phyloP scores from a whole-genome alignment of 768 basidiomycete genomes.

The Rhizopogon roseolus region DNA sequence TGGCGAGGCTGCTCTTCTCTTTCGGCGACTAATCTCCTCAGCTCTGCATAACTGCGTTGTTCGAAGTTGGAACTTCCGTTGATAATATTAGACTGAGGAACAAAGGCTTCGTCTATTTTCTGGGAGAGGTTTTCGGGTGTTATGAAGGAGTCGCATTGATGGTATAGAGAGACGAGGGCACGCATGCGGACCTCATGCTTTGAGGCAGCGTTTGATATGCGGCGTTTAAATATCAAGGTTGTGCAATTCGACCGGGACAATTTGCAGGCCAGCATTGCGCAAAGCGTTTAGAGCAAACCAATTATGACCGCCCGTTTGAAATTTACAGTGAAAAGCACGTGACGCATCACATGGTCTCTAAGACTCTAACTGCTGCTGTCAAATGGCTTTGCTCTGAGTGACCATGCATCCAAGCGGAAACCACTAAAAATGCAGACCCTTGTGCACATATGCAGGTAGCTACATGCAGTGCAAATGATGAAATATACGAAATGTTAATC shows the following conservation, averaged over 20 bases:
- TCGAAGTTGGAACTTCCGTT: neutral
- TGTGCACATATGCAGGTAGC: too few relatives aligned
- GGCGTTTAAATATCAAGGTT: neutral
- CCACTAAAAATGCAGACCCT: too few relatives aligned
- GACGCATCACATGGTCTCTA: too few relatives aligned
- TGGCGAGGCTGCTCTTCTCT: slow-evolving; percentile 7
- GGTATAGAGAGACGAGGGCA: slow-evolving; percentile 73
- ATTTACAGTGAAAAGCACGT: neutral
- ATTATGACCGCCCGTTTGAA: neutral
- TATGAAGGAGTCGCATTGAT: slow-evolving; percentile 67
- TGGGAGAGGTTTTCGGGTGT: slow-evolving; percentile 63
- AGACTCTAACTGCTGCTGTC: too few relatives aligned
- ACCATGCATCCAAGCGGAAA: too few relatives aligned
- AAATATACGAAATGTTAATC: too few relatives aligned
- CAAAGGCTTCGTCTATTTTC: slow-evolving; percentile 63
- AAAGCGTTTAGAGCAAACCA: neutral
- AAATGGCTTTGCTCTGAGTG: too few relatives aligned
- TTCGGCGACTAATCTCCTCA: neutral
- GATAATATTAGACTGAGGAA: neutral
- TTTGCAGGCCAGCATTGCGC: neutral
- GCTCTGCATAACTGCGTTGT: slow-evolving; percentile 8
- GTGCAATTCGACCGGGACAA: neutral
- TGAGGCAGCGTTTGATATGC: neutral
- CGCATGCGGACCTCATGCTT: slow-evolving; percentile 43
- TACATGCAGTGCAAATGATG: too few relatives aligned